Evolutionary conservation across 1,284 basidiomycete species (phyloP), one percentile per base, ranked within the genome.

Genomic region (Puccinia horiana): DNA sequence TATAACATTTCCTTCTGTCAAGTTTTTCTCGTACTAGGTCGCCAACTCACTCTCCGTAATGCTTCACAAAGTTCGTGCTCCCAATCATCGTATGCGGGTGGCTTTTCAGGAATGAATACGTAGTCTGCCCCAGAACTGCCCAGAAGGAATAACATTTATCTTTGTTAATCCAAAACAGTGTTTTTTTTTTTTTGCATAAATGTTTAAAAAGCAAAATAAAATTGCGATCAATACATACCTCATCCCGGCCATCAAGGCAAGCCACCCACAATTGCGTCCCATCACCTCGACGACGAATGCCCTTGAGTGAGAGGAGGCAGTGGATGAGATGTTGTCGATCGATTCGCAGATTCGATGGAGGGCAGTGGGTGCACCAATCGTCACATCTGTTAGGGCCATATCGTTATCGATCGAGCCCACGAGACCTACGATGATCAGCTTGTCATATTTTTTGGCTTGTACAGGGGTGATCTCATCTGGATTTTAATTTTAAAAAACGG

Each of bases 331-430:
- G 83, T 95, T 96, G 87, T 99, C 96, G 87, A 99, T 94, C 23
- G 95, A 91, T 88, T 99, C 97, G 87, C 96, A 98, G 83, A 99
- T 99, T 63, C 97, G 91, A 85, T 96, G 94, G 47, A 99, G 89
- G 18, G 97, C 96, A 0, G 96, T 99, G 0, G 94, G 92, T 0
- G 95, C 96, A 70, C 96, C 97, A 85, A 99, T 98, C 8, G 97
- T 99, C 85, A 98, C 88, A 88, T 98, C 96, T 40, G 96, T 98
- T 90, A 97, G 90, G 32, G 94, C 93, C 95, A 99, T 97, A 87
- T 99, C 97, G 86, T 99, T 99, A 89, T 99, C 96, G 87, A 99
- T 98, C 5, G 94, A 96, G 63, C 96, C 96, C 76, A 99, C 96
- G 37, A 99, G 91, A 61, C 97, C 96, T 84, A 96, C 96, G 85